Conservation (phyloP, 768 basidiomycete species). For the Chalciporus piperatus region DNA sequence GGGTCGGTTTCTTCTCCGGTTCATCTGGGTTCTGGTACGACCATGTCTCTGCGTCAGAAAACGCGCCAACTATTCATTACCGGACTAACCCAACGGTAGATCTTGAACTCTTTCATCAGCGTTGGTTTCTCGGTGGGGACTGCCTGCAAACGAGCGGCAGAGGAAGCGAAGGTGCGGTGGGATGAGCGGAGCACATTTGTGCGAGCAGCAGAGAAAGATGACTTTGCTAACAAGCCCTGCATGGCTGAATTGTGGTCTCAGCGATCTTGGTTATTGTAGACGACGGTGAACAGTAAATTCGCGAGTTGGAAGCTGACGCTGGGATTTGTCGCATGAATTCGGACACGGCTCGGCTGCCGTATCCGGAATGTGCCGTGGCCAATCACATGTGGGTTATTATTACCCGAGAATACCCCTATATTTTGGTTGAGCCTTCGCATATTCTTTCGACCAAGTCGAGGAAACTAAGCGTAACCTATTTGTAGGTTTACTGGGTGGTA, state of each 20-base stretch:
- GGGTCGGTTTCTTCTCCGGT: constrained; percentile 83
- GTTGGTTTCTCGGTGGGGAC: constrained; percentile 65
- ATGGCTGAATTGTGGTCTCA: constrained; percentile 5
- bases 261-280: not conserved
- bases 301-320: too few species aligned
- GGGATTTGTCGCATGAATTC: constrained; percentile 11
- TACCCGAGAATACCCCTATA: not conserved
- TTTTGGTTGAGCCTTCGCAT: too few species aligned
- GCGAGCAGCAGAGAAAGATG: constrained; percentile 2
- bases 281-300: not conserved
- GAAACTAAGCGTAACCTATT: too few species aligned
- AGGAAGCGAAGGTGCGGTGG: constrained; percentile 33
- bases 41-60: not conserved
- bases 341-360: constrained; percentile 1
- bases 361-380: constrained; percentile 20
- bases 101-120: constrained; percentile 92
- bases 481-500: too few species aligned
- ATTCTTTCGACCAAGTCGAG: too few species aligned
- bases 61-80: too few species aligned
- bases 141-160: constrained; percentile 27
- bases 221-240: constrained; percentile 10
- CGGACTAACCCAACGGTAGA: constrained; percentile 87
- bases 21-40: constrained; percentile 84
- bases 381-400: constrained; percentile 14
- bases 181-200: constrained; percentile 11